Evolutionary conservation across 441 rosid species (phyloP).

Genomic region (Croton laevigatus): DNA sequence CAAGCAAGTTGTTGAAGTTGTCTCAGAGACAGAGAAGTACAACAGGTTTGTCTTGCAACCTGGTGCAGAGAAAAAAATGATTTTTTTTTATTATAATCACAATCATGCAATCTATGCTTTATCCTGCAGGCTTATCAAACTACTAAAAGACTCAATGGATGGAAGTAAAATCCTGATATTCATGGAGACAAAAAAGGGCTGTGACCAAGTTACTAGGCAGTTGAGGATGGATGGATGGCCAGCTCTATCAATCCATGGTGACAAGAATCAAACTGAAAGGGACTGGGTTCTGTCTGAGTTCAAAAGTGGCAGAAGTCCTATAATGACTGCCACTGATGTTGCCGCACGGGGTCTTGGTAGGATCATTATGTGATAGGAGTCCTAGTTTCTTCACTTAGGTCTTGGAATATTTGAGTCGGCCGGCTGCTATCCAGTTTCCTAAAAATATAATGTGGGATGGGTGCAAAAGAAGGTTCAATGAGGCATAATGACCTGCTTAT

Average conservation of each 20-base stretch:
- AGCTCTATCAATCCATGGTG: conserved; percentile 96
- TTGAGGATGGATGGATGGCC: conserved; percentile 99
- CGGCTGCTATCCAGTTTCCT: conserved; percentile 86
- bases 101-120: conserved; percentile 8
- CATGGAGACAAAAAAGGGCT: conserved; percentile 91
- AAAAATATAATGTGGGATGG: conserved; percentile 53
- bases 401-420: conserved; percentile 66
- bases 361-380: conserved; percentile 67
- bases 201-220: conserved; percentile 93
- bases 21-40: conserved; percentile 79
- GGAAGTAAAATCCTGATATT: conserved; percentile 86
- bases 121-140: conserved; percentile 61
- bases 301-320: conserved; percentile 90
- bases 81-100: conserved; percentile 8
- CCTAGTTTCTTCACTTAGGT: conserved; percentile 40
- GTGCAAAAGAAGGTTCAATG: conserved; percentile 36
- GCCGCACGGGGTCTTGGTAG: conserved; percentile 99
- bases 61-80: background rate
- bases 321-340: conserved; percentile 99
- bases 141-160: conserved; percentile 80
- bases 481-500: conserved; percentile 17
- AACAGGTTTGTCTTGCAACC: conserved; percentile 55
- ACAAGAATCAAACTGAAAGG: conserved; percentile 92
- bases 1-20: conserved; percentile 82
- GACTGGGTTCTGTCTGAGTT: conserved; percentile 96